A percentile compares a stretch with the other conserved stretches of the same genome.
These are phyloP conservation scores for Beta macrorhiza DNA, from an alignment of 179 eudicot species.

Conservation along the genomic window DNA sequence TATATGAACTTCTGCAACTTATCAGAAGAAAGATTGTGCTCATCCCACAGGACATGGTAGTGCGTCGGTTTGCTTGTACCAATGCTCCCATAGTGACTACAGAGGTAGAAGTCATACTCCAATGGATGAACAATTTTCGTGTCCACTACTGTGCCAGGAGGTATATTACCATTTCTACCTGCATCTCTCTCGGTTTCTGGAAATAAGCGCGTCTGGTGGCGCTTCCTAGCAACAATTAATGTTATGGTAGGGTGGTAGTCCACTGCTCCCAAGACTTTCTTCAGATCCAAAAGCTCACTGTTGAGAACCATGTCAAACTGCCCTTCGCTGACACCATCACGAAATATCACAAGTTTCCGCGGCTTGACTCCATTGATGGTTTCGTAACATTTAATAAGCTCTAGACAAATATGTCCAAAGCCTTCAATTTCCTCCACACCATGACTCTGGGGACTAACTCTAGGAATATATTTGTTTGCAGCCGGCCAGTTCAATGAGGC, in stretches of 20 bases:
- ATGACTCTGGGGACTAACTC: constrained; percentile 42
- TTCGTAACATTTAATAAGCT: constrained; percentile 46
- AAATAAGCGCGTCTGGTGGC: constrained; percentile 69
- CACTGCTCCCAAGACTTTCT: constrained; percentile 24
- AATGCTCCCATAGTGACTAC: constrained; percentile 60
- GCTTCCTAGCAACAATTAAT: constrained; percentile 61
- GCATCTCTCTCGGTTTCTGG: constrained; percentile 30
- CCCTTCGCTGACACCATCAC: constrained; percentile 78
- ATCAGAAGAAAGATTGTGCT: constrained; percentile 55
- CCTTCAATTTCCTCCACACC: constrained; percentile 46
- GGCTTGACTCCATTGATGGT: constrained; percentile 46
- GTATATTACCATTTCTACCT: constrained; percentile 42
- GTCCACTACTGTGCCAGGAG: constrained; percentile 77
- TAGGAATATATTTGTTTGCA: constrained; percentile 54
- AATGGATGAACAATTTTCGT: constrained; percentile 45
- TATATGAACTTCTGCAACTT: constrained; percentile 57
- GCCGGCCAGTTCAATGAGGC: constrained; percentile 64
- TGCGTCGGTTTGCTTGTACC: constrained; percentile 79
- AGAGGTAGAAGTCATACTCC: constrained; percentile 62
- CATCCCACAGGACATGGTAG: constrained; percentile 60
- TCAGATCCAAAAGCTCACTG: constrained; percentile 52
- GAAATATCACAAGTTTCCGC: constrained; percentile 53
- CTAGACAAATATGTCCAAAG: constrained; percentile 57
- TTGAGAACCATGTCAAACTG: constrained; percentile 74
- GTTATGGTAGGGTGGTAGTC: constrained; percentile 49